Conservation (phyloP, 2,329 filamentous ascomycete species). For the Anthostomella pinea region DNA sequence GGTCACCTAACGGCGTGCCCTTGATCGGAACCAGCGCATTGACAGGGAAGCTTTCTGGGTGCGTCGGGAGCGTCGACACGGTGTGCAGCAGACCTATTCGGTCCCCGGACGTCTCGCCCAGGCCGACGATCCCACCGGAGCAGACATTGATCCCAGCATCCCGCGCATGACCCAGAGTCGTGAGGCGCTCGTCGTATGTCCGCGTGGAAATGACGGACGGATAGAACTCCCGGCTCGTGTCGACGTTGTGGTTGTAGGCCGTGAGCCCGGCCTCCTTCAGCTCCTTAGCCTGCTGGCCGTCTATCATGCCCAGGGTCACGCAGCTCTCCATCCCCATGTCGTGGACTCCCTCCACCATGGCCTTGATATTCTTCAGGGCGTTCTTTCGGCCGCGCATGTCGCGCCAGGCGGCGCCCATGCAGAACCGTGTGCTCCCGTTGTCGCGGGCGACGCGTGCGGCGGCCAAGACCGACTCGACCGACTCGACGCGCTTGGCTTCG, state of each 20-base stretch:
- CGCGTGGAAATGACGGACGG: conserved; percentile 82
- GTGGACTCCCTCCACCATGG: conserved; percentile 79
- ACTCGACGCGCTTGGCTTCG: conserved; percentile 74
- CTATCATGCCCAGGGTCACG: conserved; percentile 93
- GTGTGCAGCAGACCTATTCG: conserved; percentile 82
- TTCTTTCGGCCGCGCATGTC: conserved; percentile 92
- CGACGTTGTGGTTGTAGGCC: conserved; percentile 92
- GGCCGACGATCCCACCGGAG: conserved; percentile 81
- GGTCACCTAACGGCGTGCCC: conserved; percentile 79
- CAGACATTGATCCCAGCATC: conserved; percentile 88
- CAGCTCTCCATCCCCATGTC: conserved; percentile 86
- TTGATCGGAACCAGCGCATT: conserved; percentile 90
- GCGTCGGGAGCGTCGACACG: conserved; percentile 72
- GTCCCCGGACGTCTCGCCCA: conserved; percentile 76
- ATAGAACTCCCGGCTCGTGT: conserved; percentile 87
- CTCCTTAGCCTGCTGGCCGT: conserved; percentile 74
- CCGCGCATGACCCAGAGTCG: conserved; percentile 75
- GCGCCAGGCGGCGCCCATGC: conserved; percentile 91
- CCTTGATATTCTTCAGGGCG: conserved; percentile 76
- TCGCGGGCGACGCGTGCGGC: conserved; percentile 74
- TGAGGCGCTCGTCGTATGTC: conserved; percentile 80
- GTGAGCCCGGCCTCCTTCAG: conserved; percentile 81
- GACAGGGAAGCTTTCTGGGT: conserved; percentile 89
- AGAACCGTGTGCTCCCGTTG: conserved; percentile 88
- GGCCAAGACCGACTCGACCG: conserved; percentile 75